Base-by-base conservation (phyloP, 2,329 filamentous ascomycete genomes). In the Aureobasidium melanogenum region DNA sequence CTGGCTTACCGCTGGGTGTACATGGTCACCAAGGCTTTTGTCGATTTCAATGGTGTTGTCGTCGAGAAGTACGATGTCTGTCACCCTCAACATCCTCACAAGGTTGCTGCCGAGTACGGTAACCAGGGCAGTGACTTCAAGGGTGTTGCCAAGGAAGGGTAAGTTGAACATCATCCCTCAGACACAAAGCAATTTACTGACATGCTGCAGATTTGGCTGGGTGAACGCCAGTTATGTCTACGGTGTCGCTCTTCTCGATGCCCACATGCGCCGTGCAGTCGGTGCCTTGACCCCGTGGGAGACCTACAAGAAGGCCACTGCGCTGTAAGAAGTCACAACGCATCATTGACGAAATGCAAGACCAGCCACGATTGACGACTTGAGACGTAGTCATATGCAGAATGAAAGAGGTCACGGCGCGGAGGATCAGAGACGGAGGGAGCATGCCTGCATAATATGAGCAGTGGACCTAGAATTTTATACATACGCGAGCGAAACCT, bases 61-160 rank as follows among this genome's bases (percentile, higher is more conserved):
- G 94, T 97, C 6, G 94, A 99, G 76, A 99, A 99, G 78, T 99
- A 99, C 77, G 90, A 99, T 75, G 94, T 99, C 63, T 97, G 93
- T 22, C 81, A 90, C 61, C 87, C 88, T 5, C 85, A 92, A 61
- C 92, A 96, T 69, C 92, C 94, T 39, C 94, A 97, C 76, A 87
- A 89, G 64, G 94, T 97, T 14, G 91, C 95, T 74, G 94, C 93
- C 62, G 94, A 99, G 76, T 99, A 99, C 71, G 94, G 94, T 7
- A 99, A 99, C 74, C 94, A 99, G 74, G 94, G 94, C 2, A 80
- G 88, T 54, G 90, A 97, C 72, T 97, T 97, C 78, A 96, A 95
- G 77, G 93, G 93, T 41, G 92, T 96, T 67, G 90, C 93, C 59
- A 91, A 90, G 68, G 93, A 97, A 84, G 93, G 93, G 91, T 96